Evolutionary conservation across 2,329 filamentous ascomycete species (phyloP).

Genomic region (Fusarium scirpi): DNA sequence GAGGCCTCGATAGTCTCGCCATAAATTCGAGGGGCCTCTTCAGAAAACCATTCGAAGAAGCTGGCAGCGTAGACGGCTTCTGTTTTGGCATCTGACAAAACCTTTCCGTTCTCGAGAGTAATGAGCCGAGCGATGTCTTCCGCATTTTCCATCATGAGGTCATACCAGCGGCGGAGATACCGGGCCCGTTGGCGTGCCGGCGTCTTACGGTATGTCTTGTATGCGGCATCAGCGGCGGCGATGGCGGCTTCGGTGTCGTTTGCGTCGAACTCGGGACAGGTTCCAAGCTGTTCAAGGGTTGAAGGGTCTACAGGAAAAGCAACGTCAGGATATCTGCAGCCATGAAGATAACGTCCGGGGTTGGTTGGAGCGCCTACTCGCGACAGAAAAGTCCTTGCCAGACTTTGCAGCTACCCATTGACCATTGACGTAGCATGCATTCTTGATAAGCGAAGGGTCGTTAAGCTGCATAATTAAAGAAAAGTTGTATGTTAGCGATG

Average conservation of each 20-base stretch:
- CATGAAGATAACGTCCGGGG: not conserved
- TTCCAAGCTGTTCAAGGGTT: slow-evolving; percentile 74
- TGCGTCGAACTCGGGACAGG: slow-evolving; percentile 77
- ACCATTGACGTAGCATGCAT: slow-evolving; percentile 79
- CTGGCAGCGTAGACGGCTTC: slow-evolving; percentile 69
- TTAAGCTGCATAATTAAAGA: slow-evolving; percentile 59
- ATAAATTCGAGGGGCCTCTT: slow-evolving; percentile 68
- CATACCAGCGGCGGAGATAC: slow-evolving; percentile 73
- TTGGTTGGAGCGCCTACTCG: slow-evolving; percentile 58
- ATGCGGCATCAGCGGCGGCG: slow-evolving; percentile 69
- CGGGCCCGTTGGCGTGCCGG: slow-evolving; percentile 70
- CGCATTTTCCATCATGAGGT: slow-evolving; percentile 73
- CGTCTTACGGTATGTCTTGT: slow-evolving; percentile 70
- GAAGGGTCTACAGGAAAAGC: slow-evolving; percentile 70
- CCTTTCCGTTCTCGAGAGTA: slow-evolving; percentile 79
- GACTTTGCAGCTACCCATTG: slow-evolving; percentile 80
- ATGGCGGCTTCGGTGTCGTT: slow-evolving; percentile 78
- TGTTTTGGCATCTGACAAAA: slow-evolving; percentile 68
- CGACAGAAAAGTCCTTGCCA: slow-evolving; percentile 79
- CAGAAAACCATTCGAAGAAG: slow-evolving; percentile 74
- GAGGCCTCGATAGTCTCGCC: slow-evolving; percentile 65
- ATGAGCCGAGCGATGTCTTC: slow-evolving; percentile 76
- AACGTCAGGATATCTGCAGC: slow-evolving; percentile 21
- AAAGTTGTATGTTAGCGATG: slow-evolving; percentile 23
- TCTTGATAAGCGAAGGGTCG: slow-evolving; percentile 75